Base-by-base conservation (phyloP, 1,284 basidiomycete genomes). In the Irpex rosettiformis region DNA sequence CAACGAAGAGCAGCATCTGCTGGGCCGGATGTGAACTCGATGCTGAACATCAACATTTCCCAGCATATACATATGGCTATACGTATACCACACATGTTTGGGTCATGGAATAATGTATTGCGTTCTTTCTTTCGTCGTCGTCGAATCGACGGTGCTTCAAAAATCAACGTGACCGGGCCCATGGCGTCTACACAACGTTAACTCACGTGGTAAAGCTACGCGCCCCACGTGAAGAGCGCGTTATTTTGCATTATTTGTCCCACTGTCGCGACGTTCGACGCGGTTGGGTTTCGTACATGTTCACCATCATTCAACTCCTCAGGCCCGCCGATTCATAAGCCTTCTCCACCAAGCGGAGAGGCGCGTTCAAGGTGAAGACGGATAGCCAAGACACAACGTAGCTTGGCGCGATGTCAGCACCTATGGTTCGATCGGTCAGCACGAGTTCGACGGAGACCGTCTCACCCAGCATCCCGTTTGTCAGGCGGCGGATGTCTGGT, bases 401-500 rank as follows among this genome's bases (percentile, higher is more conserved):
- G 13, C 27, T 3, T 16, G 52, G 52, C 33, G 33, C 68, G 73
- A 28, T 43, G 25, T 24, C 53, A 3, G 7, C 8, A 22, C 33
- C 11, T 21, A 48, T 28, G 21, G 48, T 24, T 51, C 48, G 48
- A 51, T 51, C 48, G 24, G 11, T 51, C 22, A 51, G 48, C 18
- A 27, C 25, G 48, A 51, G 48, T 24, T 51, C 48, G 27, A 51
- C 48, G 13, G 48, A 51, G 16, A 51, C 48, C 27, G 48, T 24
- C 48, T 13, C 48, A 24, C 24, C 48, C 4, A 63, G 63, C 71
- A 55, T 54, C 11, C 57, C 52, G 28, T 40, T 55, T 10, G 37
- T 27, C 40, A 58, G 53, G 22, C 25, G 57, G 49, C 69, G 62
- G 21, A 68, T 76, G 52, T 67, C 68, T 2, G 73, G 72, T 1